Base-by-base conservation (phyloP, 108 stramenopile genomes). In the Bacterosira constricta region DNA sequence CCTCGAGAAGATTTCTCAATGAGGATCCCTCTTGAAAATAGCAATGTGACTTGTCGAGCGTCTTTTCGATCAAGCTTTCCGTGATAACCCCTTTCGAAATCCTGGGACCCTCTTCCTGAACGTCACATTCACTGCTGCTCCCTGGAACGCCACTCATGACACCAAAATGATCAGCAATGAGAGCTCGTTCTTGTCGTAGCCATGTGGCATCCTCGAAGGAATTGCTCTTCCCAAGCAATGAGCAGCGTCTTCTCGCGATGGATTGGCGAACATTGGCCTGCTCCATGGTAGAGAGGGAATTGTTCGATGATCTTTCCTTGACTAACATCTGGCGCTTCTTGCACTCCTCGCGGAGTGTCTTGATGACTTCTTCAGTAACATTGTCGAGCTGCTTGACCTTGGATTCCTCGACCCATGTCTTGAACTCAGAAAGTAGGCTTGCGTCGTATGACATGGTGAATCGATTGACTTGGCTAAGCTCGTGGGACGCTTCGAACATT, bases 11-110 rank as follows among this genome's bases (percentile, higher is more conserved):
- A 53, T 66, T 36, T 31, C 51, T 66, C 66, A 66, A 54, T 8
- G 54, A 51, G 0, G 66, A 66, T 23, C 66, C 66, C 51, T 66
- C 13, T 17, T 66, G 38, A 31, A 66, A 66, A 18, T 53, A 66
- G 3, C 39, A n/a, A 0, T 35, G 38, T 52, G 49, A 52, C 25
- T 37, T 51, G 37, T 66, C 30, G 35, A 66, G 18, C 12, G 34
- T 36, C 47, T 39, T 52, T 3, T 20, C 35, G 25, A 66, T 66
- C 20, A 53, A 9, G 13, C 63, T 64, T 6, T 30, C 31, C 32
- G 64, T 35, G 21, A 66, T 17, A 18, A 20, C 42, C 26, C 23
- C 51, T 35, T 30, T 12, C 6, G 45, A 27, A 6, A 25, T 31
- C 6, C 46, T 20, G 18, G 12, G 27, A 26, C 38, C 27, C 36